Evolutionary conservation across 306 rosid genomes (phyloP).

Genomic region (Alnus glutinosa): DNA sequence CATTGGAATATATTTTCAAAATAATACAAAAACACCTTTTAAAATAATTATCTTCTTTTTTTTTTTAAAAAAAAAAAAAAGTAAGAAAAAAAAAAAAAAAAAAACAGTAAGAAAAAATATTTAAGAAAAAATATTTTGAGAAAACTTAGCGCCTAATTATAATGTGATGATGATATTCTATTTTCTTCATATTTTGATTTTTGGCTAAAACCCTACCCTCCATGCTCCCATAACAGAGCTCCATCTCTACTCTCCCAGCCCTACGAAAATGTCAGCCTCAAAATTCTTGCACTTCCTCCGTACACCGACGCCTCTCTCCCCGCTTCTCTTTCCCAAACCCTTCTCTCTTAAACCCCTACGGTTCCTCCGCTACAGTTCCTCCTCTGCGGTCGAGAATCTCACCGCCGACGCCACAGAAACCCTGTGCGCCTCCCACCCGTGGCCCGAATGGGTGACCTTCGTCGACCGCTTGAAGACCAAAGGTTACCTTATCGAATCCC

Average conservation of each 20-base stretch:
- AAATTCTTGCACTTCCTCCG: conserved; percentile 48
- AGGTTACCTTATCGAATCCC: conserved; percentile 59
- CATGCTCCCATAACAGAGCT: too few species aligned
- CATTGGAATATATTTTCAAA: too few species aligned
- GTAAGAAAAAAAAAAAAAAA: too few species aligned
- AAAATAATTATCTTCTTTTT: too few species aligned
- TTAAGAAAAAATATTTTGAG: too few species aligned
- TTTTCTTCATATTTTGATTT: too few species aligned
- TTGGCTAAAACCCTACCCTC: too few species aligned
- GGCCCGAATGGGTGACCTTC: conserved; percentile 95
- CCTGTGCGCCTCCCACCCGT: conserved; percentile 57
- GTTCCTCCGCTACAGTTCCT: conserved; percentile 33
- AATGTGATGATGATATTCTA: too few species aligned
- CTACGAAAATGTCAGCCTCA: conserved; percentile 47
- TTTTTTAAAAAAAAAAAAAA: too few species aligned
- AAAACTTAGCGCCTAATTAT: too few species aligned
- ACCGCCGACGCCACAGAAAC: conserved; percentile 26
- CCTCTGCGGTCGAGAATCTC: conserved; percentile 26
- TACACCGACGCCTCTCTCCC: conserved; percentile 20
- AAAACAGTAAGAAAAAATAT: too few species aligned
- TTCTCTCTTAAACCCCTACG: conserved; percentile 25
- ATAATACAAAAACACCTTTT: too few species aligned
- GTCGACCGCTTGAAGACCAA: conserved; percentile 64
- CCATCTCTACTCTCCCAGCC: neutral
- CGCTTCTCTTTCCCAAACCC: conserved; percentile 38